These are phyloP conservation scores for Chrysanthemum seticuspe DNA, from an alignment of 129 eudicot species.

Conservation along the genomic window DNA sequence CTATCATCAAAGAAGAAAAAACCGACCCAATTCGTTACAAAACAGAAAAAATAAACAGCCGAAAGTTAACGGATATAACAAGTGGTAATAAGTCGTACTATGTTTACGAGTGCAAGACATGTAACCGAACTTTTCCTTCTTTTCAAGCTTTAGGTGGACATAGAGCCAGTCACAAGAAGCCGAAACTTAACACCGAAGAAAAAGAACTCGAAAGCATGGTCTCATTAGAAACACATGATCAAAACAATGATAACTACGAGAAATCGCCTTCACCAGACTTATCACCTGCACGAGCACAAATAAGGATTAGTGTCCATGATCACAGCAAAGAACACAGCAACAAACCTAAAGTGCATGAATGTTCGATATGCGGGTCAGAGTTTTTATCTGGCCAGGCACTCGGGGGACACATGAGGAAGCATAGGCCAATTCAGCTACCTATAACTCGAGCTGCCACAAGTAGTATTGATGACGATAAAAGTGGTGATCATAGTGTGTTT, in stretches of 20 bases:
- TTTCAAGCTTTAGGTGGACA: constrained; percentile 97
- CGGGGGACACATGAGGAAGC: constrained; percentile 96
- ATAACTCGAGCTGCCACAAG: constrained; percentile 3
- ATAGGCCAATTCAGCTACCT: constrained; percentile 39
- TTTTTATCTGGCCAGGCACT: constrained; percentile 88
- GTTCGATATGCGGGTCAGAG: constrained; percentile 82
- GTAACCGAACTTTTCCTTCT: constrained; percentile 74
- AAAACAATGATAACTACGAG: neutral
- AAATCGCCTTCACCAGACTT: constrained; percentile 12
- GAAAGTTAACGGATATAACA: constrained; percentile 37
- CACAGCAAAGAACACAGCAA: neutral
- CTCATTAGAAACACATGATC: too few species aligned
- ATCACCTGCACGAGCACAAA: too few species aligned
- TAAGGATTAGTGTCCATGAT: too few species aligned
- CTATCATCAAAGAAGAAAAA: neutral
- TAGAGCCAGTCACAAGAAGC: constrained; percentile 84
- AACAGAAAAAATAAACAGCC: constrained; percentile 32
- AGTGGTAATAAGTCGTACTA: constrained; percentile 28
- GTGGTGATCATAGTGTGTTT: constrained; percentile 24
- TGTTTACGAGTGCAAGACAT: constrained; percentile 80
- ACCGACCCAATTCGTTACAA: constrained; percentile 19
- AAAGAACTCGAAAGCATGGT: constrained; percentile 2
- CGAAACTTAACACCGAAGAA: constrained; percentile 36
- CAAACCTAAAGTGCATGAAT: constrained; percentile 55
- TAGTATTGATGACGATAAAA: neutral